phyloP scores from a whole-genome alignment of 192 early-diverging fungal species.

The Coemansia sp. region DNA sequence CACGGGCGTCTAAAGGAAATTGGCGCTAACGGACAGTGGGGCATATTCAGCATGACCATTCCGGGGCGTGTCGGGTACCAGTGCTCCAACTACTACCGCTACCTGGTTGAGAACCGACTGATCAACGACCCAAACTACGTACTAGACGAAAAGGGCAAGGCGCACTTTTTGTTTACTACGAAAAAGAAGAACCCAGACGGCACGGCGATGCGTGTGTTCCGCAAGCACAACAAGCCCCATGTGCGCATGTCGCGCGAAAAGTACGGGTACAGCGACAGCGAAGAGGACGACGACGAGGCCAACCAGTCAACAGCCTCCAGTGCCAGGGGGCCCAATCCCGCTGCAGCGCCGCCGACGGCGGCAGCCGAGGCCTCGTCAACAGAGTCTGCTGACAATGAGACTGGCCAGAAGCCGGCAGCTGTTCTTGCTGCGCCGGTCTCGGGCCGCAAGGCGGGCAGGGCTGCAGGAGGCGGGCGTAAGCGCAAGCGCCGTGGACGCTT shows the following conservation, averaged over 20 bases:
- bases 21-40: slow-evolving; percentile 96
- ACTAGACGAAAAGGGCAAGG: slow-evolving; percentile 85
- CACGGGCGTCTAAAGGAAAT: slow-evolving; percentile 79
- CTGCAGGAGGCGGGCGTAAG: slow-evolving; percentile 18
- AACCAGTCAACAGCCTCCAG: slow-evolving; percentile 29
- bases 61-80: slow-evolving; percentile 97
- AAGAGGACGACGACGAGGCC: slow-evolving; percentile 29
- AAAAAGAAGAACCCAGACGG: slow-evolving; percentile 82
- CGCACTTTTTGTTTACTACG: slow-evolving; percentile 82
- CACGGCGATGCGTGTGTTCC: slow-evolving; percentile 73
- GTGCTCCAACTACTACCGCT: slow-evolving; percentile 96
- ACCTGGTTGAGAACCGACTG: slow-evolving; percentile 83
- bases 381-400: slow-evolving; percentile 23
- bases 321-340: slow-evolving; percentile 13
- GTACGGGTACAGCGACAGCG: slow-evolving; percentile 56
- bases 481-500: slow-evolving; percentile 47
- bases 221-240: slow-evolving; percentile 71
- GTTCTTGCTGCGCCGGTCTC: neutral
- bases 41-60: slow-evolving; percentile 92
- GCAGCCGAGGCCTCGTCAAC: slow-evolving; percentile 15
- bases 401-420: neutral
- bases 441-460: neutral
- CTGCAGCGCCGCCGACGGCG: slow-evolving; percentile 8
- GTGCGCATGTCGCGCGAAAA: slow-evolving; percentile 59
- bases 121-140: slow-evolving; percentile 91